Evolutionary conservation across 2,329 filamentous ascomycete species (phyloP), one percentile per base, ranked within the genome.

Genomic region (Teratosphaeriaceae sp.): DNA sequence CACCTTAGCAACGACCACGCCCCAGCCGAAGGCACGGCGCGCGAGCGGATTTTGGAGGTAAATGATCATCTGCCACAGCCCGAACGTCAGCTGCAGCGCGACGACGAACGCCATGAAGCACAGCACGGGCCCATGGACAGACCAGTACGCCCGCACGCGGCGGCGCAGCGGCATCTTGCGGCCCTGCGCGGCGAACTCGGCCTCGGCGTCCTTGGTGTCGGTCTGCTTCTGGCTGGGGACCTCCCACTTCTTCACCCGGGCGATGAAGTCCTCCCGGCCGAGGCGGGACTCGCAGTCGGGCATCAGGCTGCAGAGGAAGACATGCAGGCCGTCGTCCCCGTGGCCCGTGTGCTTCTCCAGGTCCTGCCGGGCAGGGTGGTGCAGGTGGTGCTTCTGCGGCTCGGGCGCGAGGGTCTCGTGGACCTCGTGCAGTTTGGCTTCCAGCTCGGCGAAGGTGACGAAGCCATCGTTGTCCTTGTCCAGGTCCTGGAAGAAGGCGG

Each of bases 191-290:
- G 74, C 73, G 8, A 68, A 64, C 39, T 69, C 64, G 15, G 73
- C 67, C 5, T 74, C 65, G 18, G 72, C 61, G 16, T 70, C 66
- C 23, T 71, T 66, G 42, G 70, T 67, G 49, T 69, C 68, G 27
- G 71, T 69, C 43, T 82, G 79, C 75, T 73, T 73, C 45, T 71
- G 68, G 60, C 65, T 72, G 2, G 74, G 78, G 48, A 78, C 80
- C 5, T 72, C 74, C 27, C 76, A 78, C 47, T 75, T 81, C 18
- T 77, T 79, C 50, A 71, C 79, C 13, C 76, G 76, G 9, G 79
- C 55, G 1, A 64, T 63, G 49, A 79, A 78, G 5, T 73, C 68
- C 3, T 63, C 62, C 16, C 67, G 63, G 1, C 70, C 64, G 13
- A 79, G 73, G 12, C 59, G 61, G 0, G 65, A 65, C 2, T 66